These are phyloP conservation scores for Colletotrichum kahawae DNA, from an alignment of 2,329 filamentous ascomycete species.

Conservation along the genomic window DNA sequence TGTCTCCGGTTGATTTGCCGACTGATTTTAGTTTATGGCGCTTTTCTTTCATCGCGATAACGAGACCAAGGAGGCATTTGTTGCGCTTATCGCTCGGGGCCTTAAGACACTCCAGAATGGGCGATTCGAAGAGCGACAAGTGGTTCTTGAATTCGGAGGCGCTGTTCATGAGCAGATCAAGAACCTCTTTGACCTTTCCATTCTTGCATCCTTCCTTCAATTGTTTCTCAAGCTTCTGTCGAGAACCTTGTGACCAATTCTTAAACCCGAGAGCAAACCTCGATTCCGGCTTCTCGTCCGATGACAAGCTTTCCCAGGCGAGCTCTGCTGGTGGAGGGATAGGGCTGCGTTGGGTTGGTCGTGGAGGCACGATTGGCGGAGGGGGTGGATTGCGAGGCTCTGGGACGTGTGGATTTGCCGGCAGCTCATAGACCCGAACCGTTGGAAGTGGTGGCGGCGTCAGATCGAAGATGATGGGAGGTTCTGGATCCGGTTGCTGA, in stretches of 20 bases:
- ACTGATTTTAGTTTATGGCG: not conserved
- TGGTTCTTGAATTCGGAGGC: not conserved
- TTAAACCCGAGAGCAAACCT: not conserved
- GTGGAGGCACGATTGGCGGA: not conserved
- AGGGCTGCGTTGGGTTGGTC: not conserved
- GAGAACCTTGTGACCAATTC: not conserved
- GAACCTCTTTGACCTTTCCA: not conserved
- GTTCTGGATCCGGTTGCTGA: rapidly evolving
- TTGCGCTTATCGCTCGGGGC: not conserved
- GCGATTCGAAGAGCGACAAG: not conserved
- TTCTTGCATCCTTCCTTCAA: not conserved
- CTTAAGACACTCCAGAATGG: not conserved
- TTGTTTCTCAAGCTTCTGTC: not conserved
- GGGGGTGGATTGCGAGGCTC: not conserved
- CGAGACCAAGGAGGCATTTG: not conserved
- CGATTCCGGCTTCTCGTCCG: not conserved
- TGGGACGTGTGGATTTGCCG: not conserved
- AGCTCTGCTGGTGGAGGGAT: rapidly evolving
- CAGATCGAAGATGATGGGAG: not conserved
- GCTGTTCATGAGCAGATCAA: not conserved
- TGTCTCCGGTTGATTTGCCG: not conserved
- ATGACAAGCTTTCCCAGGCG: not conserved
- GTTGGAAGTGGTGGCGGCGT: not conserved
- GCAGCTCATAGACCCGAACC: not conserved
- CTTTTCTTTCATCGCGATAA: not conserved